Conservation (phyloP, 1,284 basidiomycete genomes). For the Bondarzewia mesenterica region DNA sequence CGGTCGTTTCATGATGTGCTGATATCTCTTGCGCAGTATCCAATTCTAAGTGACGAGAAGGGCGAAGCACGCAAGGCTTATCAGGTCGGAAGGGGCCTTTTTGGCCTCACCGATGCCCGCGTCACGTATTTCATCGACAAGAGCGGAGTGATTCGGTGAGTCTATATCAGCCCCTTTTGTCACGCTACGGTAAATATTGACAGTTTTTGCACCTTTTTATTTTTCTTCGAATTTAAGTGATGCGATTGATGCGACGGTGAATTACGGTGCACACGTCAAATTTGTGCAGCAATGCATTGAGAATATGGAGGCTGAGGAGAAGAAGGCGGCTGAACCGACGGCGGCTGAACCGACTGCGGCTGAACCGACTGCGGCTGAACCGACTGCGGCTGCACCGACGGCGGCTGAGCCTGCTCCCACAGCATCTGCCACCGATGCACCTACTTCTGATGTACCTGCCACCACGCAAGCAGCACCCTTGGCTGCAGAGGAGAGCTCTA, state of each 20-base stretch:
- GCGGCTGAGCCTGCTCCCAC: background rate
- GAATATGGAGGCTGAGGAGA: conserved; percentile 35
- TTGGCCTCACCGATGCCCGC: conserved; percentile 59
- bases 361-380: no score
- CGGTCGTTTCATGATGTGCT: background rate
- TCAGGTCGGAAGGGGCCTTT: conserved; percentile 50
- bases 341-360: background rate
- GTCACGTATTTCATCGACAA: conserved; percentile 71
- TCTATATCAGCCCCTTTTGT: conserved; percentile 6
- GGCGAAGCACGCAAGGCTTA: conserved; percentile 58
- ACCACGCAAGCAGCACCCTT: no score
- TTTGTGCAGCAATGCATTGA: conserved; percentile 62
- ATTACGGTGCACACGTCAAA: conserved; percentile 54
- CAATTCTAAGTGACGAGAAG: conserved; percentile 62
- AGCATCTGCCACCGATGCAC: background rate
- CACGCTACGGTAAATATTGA: no score
- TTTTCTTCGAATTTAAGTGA: conserved; percentile 30
- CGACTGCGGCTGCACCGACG: no score
- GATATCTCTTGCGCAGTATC: conserved; percentile 38
- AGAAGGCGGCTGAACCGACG: conserved; percentile 11
- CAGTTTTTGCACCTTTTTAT: background rate
- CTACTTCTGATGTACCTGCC: no score
- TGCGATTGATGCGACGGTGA: conserved; percentile 46
- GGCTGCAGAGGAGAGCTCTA: background rate
- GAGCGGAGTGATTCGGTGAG: conserved; percentile 57